Evolutionary conservation across 805 yeast species (phyloP).

Genomic region (Teunomyces atbi): DNA sequence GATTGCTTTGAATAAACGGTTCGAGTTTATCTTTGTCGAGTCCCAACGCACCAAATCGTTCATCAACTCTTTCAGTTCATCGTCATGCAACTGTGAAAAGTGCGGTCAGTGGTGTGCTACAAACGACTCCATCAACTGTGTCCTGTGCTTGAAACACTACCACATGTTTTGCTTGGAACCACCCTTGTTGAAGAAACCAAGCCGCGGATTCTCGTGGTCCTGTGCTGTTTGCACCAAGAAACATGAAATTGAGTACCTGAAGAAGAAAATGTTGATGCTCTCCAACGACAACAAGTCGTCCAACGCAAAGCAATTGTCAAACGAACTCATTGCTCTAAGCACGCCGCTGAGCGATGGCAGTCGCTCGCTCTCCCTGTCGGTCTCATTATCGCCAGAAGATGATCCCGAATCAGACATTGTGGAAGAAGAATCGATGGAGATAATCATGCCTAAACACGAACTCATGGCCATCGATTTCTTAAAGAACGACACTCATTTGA

Average conservation of each 20-base stretch:
- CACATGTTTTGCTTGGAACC: constrained; percentile 88
- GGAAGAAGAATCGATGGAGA: constrained; percentile 6
- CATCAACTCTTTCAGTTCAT: constrained; percentile 56
- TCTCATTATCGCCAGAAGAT: constrained; percentile 6
- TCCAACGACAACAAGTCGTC: constrained; percentile 42
- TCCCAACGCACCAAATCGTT: constrained; percentile 61
- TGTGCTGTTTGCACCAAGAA: constrained; percentile 75
- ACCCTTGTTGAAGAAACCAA: constrained; percentile 74
- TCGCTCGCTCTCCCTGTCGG: neutral
- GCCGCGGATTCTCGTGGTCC: constrained; percentile 87
- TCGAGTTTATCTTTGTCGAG: constrained; percentile 75
- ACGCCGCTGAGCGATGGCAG: constrained; percentile 6
- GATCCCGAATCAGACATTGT: constrained; percentile 6
- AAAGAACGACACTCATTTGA: constrained; percentile 39
- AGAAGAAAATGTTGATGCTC: constrained; percentile 39
- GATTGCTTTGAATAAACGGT: constrained; percentile 62
- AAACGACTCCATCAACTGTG: constrained; percentile 71
- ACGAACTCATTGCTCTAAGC: constrained; percentile 16
- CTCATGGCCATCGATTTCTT: constrained; percentile 54
- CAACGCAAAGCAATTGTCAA: constrained; percentile 34
- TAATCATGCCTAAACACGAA: constrained; percentile 51
- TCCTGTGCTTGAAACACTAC: constrained; percentile 65
- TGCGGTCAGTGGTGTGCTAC: constrained; percentile 86
- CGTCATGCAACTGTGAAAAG: constrained; percentile 56
- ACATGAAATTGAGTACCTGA: constrained; percentile 45